Base-by-base conservation (phyloP, 768 basidiomycete genomes). In the Sarcodon sp. region DNA sequence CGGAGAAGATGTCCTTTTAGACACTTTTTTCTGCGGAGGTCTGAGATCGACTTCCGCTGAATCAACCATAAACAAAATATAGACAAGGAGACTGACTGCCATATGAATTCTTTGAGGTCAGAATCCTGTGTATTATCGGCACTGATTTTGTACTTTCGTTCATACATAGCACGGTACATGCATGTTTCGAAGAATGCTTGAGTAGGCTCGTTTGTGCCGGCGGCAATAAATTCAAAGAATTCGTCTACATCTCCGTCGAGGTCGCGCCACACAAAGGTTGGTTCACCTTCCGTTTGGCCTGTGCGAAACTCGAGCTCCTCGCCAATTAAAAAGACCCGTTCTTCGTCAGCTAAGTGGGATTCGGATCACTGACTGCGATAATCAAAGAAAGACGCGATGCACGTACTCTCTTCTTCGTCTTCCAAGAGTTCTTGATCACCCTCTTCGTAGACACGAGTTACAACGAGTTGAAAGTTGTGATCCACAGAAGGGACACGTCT, bases 371-470 rank as follows among this genome's bases (percentile, higher is more conserved):
- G 8, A 37, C 10, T 6, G 13, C 21, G 35, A 18, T 44, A 21
- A n/a, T 35, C 36, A 37, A 15, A n/a, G 33, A 46, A 33, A 15
- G n/a, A 39, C 9, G 13, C 13, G 10, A 35, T 34, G 36, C 18
- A 66, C 79, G 55, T 53, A 84, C 85, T 85, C 68, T 87, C 84
- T 50, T 91, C 91, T 62, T 94, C 90, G 55, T 97, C 94, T 57
- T 96, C 92, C 13, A 97, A 66, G 37, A 97, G 64, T 57, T 94
- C 87, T 64, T 94, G 91, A 60, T 98, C 93, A 3, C 91, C 96
- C 53, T 98, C 94, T 55, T 98, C 91, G 59, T 88, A 98, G 1
- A 96, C 92, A 51, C 93, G 74, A n/a, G 92, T 96, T 47, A 97
- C 81, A 8, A 96, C 93, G 8, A 99, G 75, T 62, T 97, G 87